These are phyloP conservation scores for Dissophora ornata DNA, from an alignment of 192 early-diverging fungal species.

Conservation along the genomic window DNA sequence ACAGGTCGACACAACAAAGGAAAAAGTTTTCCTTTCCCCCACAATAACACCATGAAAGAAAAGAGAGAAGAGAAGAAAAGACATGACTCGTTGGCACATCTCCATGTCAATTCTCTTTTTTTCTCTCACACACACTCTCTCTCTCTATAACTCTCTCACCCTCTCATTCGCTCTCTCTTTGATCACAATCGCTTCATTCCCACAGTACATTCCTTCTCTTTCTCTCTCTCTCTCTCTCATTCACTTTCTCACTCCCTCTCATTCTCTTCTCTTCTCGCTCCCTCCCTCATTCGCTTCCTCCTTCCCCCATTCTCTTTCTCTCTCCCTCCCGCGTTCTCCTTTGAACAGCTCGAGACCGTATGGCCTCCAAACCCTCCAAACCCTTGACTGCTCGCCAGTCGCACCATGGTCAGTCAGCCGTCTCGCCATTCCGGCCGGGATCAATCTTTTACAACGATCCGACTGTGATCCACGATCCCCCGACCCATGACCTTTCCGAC, in stretches of 20 bases:
- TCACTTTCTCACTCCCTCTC: background rate
- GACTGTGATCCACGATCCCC: background rate
- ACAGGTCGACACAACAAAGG: too few relatives aligned
- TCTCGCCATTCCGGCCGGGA: conserved; percentile 17
- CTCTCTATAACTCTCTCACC: background rate
- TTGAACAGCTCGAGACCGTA: too few relatives aligned
- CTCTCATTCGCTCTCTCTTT: background rate
- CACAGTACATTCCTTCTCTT: background rate
- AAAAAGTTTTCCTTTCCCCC: too few relatives aligned
- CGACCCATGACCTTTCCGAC: background rate
- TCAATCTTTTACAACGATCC: conserved; percentile 38
- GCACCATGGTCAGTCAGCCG: too few relatives aligned
- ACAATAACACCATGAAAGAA: too few relatives aligned
- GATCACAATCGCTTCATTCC: background rate
- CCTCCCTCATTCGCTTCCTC: background rate
- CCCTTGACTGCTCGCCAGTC: too few relatives aligned
- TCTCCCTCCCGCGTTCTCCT: too few relatives aligned
- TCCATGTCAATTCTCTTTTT: too few relatives aligned
- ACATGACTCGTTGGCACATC: too few relatives aligned
- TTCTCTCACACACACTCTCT: background rate
- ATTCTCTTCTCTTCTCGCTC: background rate
- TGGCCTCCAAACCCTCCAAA: too few relatives aligned
- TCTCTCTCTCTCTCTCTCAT: background rate
- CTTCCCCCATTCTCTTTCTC: too few relatives aligned
- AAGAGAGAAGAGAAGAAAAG: background rate